phyloP scores from a whole-genome alignment of 371 early-diverging fungal genomes.

The Lichtheimia hyalospora region DNA sequence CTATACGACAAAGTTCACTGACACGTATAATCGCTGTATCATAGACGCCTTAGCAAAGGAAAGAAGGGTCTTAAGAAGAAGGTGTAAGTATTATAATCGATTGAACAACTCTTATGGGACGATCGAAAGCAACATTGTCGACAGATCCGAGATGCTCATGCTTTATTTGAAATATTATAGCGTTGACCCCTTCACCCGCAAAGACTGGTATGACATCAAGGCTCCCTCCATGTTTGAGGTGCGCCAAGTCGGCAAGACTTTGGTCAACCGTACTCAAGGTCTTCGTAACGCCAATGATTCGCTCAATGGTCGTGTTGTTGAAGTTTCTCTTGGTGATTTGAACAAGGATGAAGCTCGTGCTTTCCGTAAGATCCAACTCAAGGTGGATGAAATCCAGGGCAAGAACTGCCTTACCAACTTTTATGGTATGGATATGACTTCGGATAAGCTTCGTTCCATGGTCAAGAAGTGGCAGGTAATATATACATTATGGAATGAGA shows the following conservation, averaged over 20 bases:
- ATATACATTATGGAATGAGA: too few species aligned
- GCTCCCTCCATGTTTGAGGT: slow-evolving; percentile 95
- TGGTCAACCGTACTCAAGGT: slow-evolving; percentile 99
- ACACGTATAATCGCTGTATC: neutral
- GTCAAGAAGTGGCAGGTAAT: slow-evolving; percentile 99
- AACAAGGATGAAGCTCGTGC: slow-evolving; percentile 93
- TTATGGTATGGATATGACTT: slow-evolving; percentile 99
- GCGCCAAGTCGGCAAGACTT: slow-evolving; percentile 96
- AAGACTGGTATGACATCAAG: slow-evolving; percentile 99
- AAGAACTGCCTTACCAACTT: slow-evolving; percentile 99
- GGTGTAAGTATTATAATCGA: slow-evolving; percentile 68
- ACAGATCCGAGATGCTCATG: neutral
- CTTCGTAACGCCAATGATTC: slow-evolving; percentile 95
- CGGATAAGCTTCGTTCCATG: slow-evolving; percentile 99
- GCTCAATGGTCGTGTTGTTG: slow-evolving; percentile 97
- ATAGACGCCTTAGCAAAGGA: slow-evolving; percentile 85
- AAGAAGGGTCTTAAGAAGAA: slow-evolving; percentile 98
- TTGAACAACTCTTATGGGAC: too few species aligned
- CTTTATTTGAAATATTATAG: slow-evolving; percentile 28
- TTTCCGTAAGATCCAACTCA: slow-evolving; percentile 98
- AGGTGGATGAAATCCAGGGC: slow-evolving; percentile 97
- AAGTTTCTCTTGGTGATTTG: slow-evolving; percentile 98
- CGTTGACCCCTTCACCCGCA: slow-evolving; percentile 95
- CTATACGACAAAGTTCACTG: neutral
- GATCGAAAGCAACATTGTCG: neutral